Conservation (phyloP, 108 stramenopile genomes). For the Cyclotella kingstonii region DNA sequence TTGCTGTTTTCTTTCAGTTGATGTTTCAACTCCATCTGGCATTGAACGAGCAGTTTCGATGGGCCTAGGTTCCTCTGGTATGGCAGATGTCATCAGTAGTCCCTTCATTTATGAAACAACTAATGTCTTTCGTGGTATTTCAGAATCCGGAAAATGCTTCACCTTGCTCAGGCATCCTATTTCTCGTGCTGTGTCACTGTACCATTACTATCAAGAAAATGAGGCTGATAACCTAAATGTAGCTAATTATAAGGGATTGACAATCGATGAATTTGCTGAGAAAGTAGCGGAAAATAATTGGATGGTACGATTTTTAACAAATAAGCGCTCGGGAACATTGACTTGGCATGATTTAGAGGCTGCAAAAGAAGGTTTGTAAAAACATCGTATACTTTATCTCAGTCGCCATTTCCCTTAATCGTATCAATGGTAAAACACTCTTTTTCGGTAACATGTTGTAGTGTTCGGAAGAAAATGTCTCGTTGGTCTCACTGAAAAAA, state of each 20-base stretch:
- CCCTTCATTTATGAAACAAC: slow-evolving; percentile 36
- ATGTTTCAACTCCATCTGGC: slow-evolving; percentile 32
- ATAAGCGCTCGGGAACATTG: slow-evolving; percentile 37
- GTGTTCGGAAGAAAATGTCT: slow-evolving; percentile 52
- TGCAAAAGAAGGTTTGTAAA: slow-evolving; percentile 43
- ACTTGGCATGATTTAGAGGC: slow-evolving; percentile 45
- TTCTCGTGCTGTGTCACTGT: slow-evolving; percentile 38
- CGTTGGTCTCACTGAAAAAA: slow-evolving; percentile 47
- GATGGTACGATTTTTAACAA: slow-evolving; percentile 52
- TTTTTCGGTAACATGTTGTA: too few species aligned
- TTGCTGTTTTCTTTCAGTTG: slow-evolving; percentile 5
- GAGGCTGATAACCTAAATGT: slow-evolving; percentile 13
- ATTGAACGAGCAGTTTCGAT: slow-evolving; percentile 21
- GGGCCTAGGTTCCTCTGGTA: slow-evolving; percentile 17
- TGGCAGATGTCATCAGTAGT: slow-evolving; percentile 39
- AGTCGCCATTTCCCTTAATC: too few species aligned
- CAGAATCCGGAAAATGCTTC: slow-evolving; percentile 32
- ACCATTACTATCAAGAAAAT: slow-evolving; percentile 26
- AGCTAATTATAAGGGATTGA: slow-evolving; percentile 26
- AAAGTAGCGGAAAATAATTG: slow-evolving; percentile 45
- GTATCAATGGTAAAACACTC: too few species aligned
- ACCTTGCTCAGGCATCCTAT: slow-evolving; percentile 45
- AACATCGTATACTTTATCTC: background rate
- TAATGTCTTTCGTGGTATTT: slow-evolving; percentile 15
- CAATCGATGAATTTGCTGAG: slow-evolving; percentile 45